A percentile compares a stretch with the other conserved stretches of the same genome.
phyloP scores from a whole-genome alignment of 768 basidiomycete species.

The Tulasnella sp. region DNA sequence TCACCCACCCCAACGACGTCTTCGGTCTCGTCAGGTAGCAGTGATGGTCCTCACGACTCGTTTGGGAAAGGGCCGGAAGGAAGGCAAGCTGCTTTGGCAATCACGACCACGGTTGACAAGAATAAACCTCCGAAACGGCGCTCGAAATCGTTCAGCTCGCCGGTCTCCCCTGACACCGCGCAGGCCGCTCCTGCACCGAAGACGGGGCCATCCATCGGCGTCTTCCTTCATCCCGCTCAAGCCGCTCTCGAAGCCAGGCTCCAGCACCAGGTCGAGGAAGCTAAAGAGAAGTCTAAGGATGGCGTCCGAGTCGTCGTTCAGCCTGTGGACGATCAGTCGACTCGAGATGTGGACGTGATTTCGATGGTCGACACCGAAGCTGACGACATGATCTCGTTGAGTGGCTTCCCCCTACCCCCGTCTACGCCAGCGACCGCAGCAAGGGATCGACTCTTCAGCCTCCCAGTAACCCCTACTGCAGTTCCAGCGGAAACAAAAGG shows the following conservation, averaged over 20 bases:
- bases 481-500: background rate
- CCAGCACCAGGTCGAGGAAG: background rate
- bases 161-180: background rate
- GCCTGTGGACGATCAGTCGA: background rate
- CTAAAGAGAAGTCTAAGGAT: background rate
- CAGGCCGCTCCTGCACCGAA: background rate
- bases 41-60: background rate
- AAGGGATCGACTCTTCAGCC: slow-evolving; percentile 10
- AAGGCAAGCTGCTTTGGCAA: background rate
- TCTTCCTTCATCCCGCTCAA: slow-evolving; percentile 19
- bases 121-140: slow-evolving; percentile 15
- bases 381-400: slow-evolving; percentile 21
- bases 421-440: background rate
- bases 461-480: background rate
- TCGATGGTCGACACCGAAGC: slow-evolving; percentile 18
- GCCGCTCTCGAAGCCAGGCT: slow-evolving; percentile 13
- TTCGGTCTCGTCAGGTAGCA: slow-evolving; percentile 9
- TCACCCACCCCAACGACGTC: background rate
- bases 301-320: slow-evolving; percentile 14
- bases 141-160: slow-evolving; percentile 10
- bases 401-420: slow-evolving; percentile 22
- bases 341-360: slow-evolving; percentile 19
- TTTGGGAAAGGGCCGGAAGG: background rate
- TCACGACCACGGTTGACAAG: background rate
- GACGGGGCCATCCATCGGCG: background rate